Conservation (phyloP, 352 stramenopile genomes). For the Phytophthora pluvialis region DNA sequence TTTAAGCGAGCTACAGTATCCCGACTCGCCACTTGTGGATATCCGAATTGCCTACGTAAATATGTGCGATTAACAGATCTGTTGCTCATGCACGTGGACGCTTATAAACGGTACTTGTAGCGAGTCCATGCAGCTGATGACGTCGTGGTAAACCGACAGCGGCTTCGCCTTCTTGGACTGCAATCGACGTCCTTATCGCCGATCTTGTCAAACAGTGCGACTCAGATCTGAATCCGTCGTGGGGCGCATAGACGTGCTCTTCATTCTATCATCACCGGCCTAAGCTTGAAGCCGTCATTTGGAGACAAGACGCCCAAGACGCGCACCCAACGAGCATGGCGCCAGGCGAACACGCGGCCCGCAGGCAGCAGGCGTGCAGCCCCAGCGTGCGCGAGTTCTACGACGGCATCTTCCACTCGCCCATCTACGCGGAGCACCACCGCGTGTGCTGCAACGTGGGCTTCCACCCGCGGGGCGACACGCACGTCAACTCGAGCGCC, state of each 20-base stretch:
- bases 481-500: constrained; percentile 29
- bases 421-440: constrained; percentile 66
- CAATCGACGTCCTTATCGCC: too few species aligned
- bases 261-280: constrained; percentile 7
- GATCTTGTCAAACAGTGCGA: background rate
- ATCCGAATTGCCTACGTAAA: too few species aligned
- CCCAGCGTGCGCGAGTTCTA: constrained; percentile 75
- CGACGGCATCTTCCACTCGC: constrained; percentile 78
- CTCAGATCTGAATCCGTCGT: constrained; percentile 3
- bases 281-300: constrained; percentile 31
- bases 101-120: too few species aligned
- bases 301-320: constrained; percentile 13
- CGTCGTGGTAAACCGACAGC: too few species aligned
- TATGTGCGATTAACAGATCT: too few species aligned
- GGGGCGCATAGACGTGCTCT: constrained; percentile 15
- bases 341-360: background rate
- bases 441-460: constrained; percentile 77
- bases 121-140: too few species aligned
- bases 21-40: too few species aligned
- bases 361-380: constrained; percentile 6
- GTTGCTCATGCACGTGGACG: too few species aligned
- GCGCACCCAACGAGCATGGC: constrained; percentile 15
- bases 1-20: too few species aligned
- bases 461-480: constrained; percentile 44
- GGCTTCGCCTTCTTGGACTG: too few species aligned